phyloP scores from a whole-genome alignment of 2,329 filamentous ascomycete genomes.

The Coniochaeta ligniaria region DNA sequence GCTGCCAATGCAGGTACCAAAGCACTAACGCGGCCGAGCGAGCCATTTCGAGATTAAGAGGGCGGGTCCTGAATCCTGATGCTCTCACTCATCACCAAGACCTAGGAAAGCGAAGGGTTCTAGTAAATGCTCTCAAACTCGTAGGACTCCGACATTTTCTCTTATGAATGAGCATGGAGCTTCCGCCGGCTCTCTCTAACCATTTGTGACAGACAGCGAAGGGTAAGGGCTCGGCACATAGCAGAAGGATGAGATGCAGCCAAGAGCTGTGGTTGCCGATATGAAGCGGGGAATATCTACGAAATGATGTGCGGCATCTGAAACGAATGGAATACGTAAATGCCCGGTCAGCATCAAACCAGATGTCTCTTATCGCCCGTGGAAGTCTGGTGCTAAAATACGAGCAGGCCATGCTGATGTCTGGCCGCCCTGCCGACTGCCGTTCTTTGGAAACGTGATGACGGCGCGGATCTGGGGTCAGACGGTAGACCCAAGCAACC shows the following conservation, averaged over 20 bases:
- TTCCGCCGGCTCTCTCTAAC: too few species aligned
- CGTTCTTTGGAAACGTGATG: background rate
- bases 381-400: background rate
- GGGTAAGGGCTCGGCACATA: too few species aligned
- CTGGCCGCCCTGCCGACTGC: too few species aligned
- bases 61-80: background rate
- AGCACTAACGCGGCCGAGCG: background rate
- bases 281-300: background rate
- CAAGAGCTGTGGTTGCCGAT: too few species aligned
- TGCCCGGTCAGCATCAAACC: background rate
- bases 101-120: background rate
- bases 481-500: slow-evolving; percentile 7
- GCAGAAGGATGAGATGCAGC: too few species aligned
- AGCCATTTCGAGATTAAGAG: background rate
- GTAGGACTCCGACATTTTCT: too few species aligned
- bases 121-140: too few species aligned
- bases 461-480: background rate
- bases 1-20: slow-evolving; percentile 7
- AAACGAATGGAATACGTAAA: background rate
- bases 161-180: too few species aligned
- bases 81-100: background rate
- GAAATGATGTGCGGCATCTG: background rate
- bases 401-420: background rate
- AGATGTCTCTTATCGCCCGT: background rate
- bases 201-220: too few species aligned